Conservation (phyloP, 768 basidiomycete genomes). For the Suillus tomentosus region DNA sequence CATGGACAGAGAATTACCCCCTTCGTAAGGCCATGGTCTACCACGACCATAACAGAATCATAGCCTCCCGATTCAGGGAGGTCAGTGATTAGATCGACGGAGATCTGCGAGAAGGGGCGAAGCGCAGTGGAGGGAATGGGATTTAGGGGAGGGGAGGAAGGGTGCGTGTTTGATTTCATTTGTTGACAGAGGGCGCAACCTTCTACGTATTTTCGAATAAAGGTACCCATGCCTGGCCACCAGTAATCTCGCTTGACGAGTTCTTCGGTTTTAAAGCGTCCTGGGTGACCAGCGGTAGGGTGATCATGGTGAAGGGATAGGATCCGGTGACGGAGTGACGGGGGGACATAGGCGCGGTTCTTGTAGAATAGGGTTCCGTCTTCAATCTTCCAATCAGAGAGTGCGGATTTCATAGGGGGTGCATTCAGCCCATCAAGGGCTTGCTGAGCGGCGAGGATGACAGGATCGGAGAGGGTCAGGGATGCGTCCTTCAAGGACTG, state of each 20-base stretch:
- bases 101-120: not conserved
- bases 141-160: not conserved
- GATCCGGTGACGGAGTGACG: too few relatives aligned
- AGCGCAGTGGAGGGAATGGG: not conserved
- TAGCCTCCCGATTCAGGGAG: constrained; percentile 1
- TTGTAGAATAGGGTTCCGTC: not conserved
- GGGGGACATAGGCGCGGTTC: too few relatives aligned
- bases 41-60: constrained; percentile 25
- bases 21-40: not conserved
- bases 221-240: not conserved
- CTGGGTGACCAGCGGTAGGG: not conserved
- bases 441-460: not conserved
- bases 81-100: not conserved
- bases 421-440: not conserved
- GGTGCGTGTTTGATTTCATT: not conserved
- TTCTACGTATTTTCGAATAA: not conserved
- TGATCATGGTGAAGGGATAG: not conserved
- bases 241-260: not conserved
- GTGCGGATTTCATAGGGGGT: not conserved
- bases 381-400: not conserved
- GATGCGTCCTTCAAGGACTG: too few relatives aligned
- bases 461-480: not conserved
- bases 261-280: not conserved
- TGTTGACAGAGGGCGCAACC: too few relatives aligned
- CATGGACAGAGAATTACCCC: constrained; percentile 25